Base-by-base conservation (phyloP, 164 flowering plant species). In the Piper betle region DNA sequence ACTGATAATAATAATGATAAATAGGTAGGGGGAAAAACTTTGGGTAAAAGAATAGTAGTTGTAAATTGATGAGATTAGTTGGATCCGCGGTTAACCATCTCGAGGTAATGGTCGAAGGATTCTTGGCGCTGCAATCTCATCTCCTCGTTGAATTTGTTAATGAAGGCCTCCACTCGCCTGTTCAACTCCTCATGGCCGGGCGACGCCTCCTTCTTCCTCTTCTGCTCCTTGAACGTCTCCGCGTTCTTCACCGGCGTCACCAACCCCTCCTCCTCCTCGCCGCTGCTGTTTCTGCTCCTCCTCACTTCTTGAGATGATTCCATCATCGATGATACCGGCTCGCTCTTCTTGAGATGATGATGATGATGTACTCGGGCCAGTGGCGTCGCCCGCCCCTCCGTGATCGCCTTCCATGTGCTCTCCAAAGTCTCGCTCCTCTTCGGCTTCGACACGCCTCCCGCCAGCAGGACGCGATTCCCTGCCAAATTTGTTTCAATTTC, bases 401-500 rank as follows among this genome's bases (percentile, higher is more conserved):
- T 88, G 67, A 91, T 91, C 66, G 68, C 80, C 75, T 78, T 84
- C 98, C 96, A 91, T 43, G 95, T 91, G 76, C 72, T 79, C 72
- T 91, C 98, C 66, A 88, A 72, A 42, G 95, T 88, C 57, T 88
- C 96, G n/a, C n/a, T n/a, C n/a, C n/a, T n/a, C n/a, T n/a, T n/a
- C n/a, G n/a, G n/a, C 68, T 73, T 85, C 53, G 90, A 61, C 11
- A 86, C 97, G 52, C 84, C 62, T n/a, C n/a, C n/a, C n/a, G n/a
- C n/a, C 59, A 85, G 62, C 33, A 71, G 63, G 59, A 60, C 61
- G 4, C 71, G 77, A n/a, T 79, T 80, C 53, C 60, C 81, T 67
- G 68, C 41, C 46, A 33, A 38, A 9, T 16, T 39, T 38, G 4
- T n/a, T n/a, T n/a, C n/a, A n/a, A n/a, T n/a, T n/a, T n/a, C n/a